Base-by-base conservation (phyloP, 164 flowering plant species). In the Nymphaea thermarum region DNA sequence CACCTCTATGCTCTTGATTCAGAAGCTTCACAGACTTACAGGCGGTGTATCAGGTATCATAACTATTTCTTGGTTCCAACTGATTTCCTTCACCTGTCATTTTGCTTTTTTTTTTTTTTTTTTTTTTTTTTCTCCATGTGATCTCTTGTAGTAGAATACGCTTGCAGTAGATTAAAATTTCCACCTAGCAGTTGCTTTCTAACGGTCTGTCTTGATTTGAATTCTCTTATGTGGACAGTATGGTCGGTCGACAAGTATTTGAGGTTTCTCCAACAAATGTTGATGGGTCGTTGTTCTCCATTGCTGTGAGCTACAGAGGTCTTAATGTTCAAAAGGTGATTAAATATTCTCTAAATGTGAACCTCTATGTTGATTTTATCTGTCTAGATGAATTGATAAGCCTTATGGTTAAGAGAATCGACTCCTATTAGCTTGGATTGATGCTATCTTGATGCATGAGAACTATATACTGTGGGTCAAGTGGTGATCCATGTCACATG, bases 201-300 rank as follows among this genome's bases (percentile, higher is more conserved):
- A 25, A 16, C 15, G 2, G 1, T 6, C 63, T 16, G 41, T 61
- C 18, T 18, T 53, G 44, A 18, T 51, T 57, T 66, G 72, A 3
- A 25, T n/a, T 64, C 55, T 64, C 6, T 66, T n/a, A 42, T 66
- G 53, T 45, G 53, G 11, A 76, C 88, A 94, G 99, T 80, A 88
- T 95, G 96, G 86, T 89, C 76, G 96, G 97, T 65, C 87, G 85
- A 57, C 99, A 95, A 80, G 87, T 92, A 14, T 76, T 59, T 76
- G 99, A 92, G 78, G 93, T 95, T 78, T 91, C 98, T 70, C 83
- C 98, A 7, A 44, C 83, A 45, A 95, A 80, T 77, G 81, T 95
- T 73, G 99, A 96, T 70, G 98, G 96, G 65, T 88, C 96, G 43
- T 69, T 43, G 42, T 87, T 75, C 67, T 91, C 90, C 74, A 63